Evolutionary conservation across 192 early-diverging fungal species (phyloP), one percentile per base, ranked within the genome.

Genomic region (Coemansia sp.): DNA sequence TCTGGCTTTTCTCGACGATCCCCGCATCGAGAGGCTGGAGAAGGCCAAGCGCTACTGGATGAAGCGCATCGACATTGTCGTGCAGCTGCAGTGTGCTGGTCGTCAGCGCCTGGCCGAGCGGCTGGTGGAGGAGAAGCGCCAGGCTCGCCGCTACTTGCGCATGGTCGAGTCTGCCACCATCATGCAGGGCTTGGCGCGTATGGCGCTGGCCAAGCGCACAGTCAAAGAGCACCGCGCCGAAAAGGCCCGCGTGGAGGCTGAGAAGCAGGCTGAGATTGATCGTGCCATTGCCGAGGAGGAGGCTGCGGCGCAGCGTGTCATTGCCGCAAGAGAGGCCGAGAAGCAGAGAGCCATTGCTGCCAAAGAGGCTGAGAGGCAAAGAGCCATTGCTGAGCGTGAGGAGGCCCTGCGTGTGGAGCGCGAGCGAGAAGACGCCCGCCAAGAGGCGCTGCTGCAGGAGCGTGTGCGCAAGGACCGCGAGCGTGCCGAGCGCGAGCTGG

Each of bases 141-240:
- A 84, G 40, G 79, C 86, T 2, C 80, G 80, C 18, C 68, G 78
- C 34, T 84, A 85, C 60, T 78, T 85, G 67, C 75, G 80, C 12
- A 86, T 87, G 77, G 82, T 85, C 2, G 82, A 84, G 4, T 77
- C 72, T 10, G 71, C 78, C 1, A 78, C 66, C 9, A 62, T 62
- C 6, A 81, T 84, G 72, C 91, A 93, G 73, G 73, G 84, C 1
- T 76, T 86, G 50, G 74, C 76, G 2, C 87, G 90, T 49, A 87
- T 85, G 32, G 76, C 80, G 13, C 66, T 90, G 30, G 83, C 74
- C 35, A 75, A 87, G 50, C 74, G 81, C 29, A 47, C 65, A 18
- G 75, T 85, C 24, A 38, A 61, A 0, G 62, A 12, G 3, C 27
- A 71, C 58, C 69, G 62, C 35, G 70, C 66, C 24, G 68, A 69